phyloP scores from a whole-genome alignment of 164 flowering plant species.

The Vitis rupestris region DNA sequence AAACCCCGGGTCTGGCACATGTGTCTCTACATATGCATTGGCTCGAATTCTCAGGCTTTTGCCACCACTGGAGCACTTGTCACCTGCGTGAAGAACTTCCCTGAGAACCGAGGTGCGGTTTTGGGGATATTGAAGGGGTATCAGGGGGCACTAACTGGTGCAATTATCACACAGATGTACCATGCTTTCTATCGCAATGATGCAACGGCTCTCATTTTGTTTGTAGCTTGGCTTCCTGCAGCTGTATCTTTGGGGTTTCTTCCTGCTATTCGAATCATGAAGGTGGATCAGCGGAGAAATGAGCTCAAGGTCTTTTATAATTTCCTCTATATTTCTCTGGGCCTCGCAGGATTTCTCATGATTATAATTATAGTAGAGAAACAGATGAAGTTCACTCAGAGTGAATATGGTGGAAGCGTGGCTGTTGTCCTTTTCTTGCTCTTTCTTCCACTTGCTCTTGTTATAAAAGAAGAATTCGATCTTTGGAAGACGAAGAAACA shows the following conservation, averaged over 20 bases:
- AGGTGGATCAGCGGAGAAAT: constrained; percentile 14
- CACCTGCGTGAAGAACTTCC: constrained; percentile 40
- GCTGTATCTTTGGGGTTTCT: constrained; percentile 31
- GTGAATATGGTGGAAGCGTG: constrained; percentile 15
- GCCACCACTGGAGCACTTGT: constrained; percentile 43
- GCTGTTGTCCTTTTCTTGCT: constrained; percentile 16
- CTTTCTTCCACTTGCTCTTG: constrained; percentile 26
- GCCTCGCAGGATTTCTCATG: constrained; percentile 35
- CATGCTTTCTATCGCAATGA: constrained; percentile 32
- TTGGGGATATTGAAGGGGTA: constrained; percentile 37
- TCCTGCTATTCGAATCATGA: constrained; percentile 26
- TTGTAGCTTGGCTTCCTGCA: constrained; percentile 42
- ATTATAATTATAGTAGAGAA: constrained; percentile 22
- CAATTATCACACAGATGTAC: constrained; percentile 31
- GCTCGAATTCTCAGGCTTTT: constrained; percentile 41
- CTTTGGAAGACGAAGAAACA: constrained; percentile 9
- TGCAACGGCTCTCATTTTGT: constrained; percentile 26
- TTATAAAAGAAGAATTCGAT: constrained; percentile 17
- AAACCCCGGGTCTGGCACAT: constrained; percentile 40
- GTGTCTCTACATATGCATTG: constrained; percentile 43
- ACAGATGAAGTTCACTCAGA: constrained; percentile 7
- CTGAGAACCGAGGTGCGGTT: constrained; percentile 38
- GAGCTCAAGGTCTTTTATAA: constrained; percentile 35
- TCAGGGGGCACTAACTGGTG: constrained; percentile 30
- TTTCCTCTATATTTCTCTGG: constrained; percentile 32